Evolutionary conservation across 805 yeast genomes (phyloP).

Genomic region (Blastobotrys attinorum): DNA sequence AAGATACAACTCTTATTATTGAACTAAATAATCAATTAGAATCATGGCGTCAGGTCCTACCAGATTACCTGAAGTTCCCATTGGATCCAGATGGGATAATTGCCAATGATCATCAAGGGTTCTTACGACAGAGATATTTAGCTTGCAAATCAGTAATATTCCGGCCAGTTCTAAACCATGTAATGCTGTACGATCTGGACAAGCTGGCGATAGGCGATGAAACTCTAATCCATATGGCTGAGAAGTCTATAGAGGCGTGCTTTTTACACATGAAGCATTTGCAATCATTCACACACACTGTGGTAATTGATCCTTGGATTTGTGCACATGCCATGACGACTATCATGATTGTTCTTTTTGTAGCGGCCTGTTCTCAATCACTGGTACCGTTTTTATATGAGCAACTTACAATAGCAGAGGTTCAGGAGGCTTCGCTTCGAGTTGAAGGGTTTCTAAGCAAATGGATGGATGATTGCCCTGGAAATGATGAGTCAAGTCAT

Average conservation of each 20-base stretch:
- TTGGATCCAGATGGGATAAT: slow-evolving; percentile 4
- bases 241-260: slow-evolving; percentile 10
- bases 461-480: slow-evolving; percentile 4
- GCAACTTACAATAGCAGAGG: slow-evolving; percentile 5
- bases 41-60: slow-evolving; percentile 14
- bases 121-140: slow-evolving; percentile 15
- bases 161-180: slow-evolving; percentile 13
- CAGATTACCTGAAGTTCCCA: slow-evolving; percentile 8
- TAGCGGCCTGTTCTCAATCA: slow-evolving; percentile 9
- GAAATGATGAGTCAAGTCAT: slow-evolving; percentile 4
- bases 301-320: slow-evolving; percentile 15
- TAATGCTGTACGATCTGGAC: slow-evolving; percentile 9
- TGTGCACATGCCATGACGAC: slow-evolving; percentile 13
- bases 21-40: slow-evolving; percentile 15
- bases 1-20: slow-evolving; percentile 7
- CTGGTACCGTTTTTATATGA: slow-evolving; percentile 5
- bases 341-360: slow-evolving; percentile 10
- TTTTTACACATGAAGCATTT: slow-evolving; percentile 12
- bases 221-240: slow-evolving; percentile 7
- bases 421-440: slow-evolving; percentile 2
- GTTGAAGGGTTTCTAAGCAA: slow-evolving; percentile 3
- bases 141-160: slow-evolving; percentile 15
- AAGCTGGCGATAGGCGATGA: slow-evolving; percentile 4
- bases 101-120: slow-evolving; percentile 11
- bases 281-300: slow-evolving; percentile 12